Evolutionary conservation across 75 land plant species (phyloP), one percentile per base, ranked within the genome.

Genomic region (Ceratopteris richardii): DNA sequence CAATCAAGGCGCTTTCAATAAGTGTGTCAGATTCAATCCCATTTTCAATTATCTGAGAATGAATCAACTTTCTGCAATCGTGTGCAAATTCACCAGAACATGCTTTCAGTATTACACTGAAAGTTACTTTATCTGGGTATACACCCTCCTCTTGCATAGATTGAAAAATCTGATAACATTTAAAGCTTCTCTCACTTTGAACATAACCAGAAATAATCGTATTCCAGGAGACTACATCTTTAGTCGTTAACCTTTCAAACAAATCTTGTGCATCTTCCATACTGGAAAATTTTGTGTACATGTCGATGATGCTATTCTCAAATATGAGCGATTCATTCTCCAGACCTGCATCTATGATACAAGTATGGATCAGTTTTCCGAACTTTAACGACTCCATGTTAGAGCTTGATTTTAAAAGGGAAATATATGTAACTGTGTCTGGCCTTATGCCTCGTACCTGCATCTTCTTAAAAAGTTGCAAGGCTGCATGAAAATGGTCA

Each of bases 331-430:
- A 25, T 37, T 80, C 70, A 44, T 53, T 4, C 20, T 52, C 60
- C 55, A 75, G 63, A 57, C 75, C 80, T 57, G 55, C 40, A 31
- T 12, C 29, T 7, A 53, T 11, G 18, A 65, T 50, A 27, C 66
- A 57, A 1, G 57, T 69, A 61, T 78, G 80, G 21, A 78, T 37
- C 57, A 67, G 72, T 28, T 60, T 42, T n/a, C 80, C 75, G 22
- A 46, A 46, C 11, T 64, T 51, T 20, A 40, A 36, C 39, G 66
- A 51, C 21, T 68, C 56, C 19, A 75, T 60, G 42, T 75, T 73
- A 20, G 85, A 82, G 25, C 78, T 65, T 27, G 77, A 77, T 17
- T 80, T 81, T 36, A 81, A 74, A 43, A 85, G 31, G 44, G 82
- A 76, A 56, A 68, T 44, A 27, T 64, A 67, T 29, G 81, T 80